These are phyloP conservation scores for Chaetomium olivaceum DNA, from an alignment of 2,329 filamentous ascomycete genomes.

Conservation along the genomic window DNA sequence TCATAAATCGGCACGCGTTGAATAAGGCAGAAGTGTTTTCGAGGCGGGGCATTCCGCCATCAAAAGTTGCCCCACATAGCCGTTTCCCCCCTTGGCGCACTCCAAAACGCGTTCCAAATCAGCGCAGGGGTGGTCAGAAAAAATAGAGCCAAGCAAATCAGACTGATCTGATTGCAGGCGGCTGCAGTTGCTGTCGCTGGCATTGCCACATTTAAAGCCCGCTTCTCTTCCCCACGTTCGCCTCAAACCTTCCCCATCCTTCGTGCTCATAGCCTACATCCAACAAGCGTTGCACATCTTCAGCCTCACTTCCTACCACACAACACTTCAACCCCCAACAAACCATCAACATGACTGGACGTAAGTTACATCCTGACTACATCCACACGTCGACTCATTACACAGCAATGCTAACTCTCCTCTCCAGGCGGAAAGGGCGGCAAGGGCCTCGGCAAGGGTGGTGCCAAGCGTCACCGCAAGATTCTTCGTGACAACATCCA, in stretches of 20 bases:
- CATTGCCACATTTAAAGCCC: constrained; percentile 31
- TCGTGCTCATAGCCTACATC: constrained; percentile 15
- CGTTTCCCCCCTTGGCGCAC: constrained; percentile 5
- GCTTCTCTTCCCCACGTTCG: constrained; percentile 35
- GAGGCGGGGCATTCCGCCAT: constrained; percentile 20
- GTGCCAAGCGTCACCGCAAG: constrained; percentile 98
- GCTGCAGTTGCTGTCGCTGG: constrained; percentile 9
- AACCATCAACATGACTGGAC: constrained; percentile 66
- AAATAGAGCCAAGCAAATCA: constrained; percentile 22
- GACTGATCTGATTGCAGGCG: constrained; percentile 15
- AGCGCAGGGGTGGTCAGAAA: constrained; percentile 28
- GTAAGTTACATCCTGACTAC: constrained; percentile 43
- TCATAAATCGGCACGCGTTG: constrained; percentile 23
- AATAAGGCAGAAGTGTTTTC: constrained; percentile 4
- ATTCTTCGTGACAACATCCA: constrained; percentile 99
- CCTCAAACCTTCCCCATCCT: constrained; percentile 20
- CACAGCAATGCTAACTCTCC: constrained; percentile 45
- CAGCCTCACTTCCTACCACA: constrained; percentile 37
- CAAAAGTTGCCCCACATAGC: constrained; percentile 3
- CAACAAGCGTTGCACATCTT: constrained; percentile 23
- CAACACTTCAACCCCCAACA: constrained; percentile 29
- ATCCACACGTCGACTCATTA: constrained; percentile 14
- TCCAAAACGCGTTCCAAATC: constrained; percentile 27
- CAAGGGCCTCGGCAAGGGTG: constrained; percentile 97
- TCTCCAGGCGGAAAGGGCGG: constrained; percentile 84